Conservation (phyloP, 345 rosid species). For the Geranium brycei region DNA sequence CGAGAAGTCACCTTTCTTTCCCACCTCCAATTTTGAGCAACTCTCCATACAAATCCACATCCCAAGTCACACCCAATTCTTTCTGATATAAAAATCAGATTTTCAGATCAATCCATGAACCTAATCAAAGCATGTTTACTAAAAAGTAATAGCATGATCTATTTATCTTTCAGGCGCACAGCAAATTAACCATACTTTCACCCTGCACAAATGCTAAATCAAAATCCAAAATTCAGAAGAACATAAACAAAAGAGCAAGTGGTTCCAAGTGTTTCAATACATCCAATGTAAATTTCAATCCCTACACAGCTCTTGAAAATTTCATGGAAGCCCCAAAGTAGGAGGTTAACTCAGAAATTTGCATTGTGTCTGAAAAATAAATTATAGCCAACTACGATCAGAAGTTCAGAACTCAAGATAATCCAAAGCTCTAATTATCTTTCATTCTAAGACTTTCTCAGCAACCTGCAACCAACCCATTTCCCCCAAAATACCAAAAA, state of each 20-base stretch:
- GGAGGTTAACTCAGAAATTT: not conserved
- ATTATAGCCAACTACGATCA: too few species aligned
- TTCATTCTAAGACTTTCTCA: not conserved
- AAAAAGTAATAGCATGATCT: not conserved
- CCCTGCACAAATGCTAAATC: not conserved
- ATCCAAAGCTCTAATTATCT: not conserved
- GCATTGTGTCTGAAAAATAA: too few species aligned
- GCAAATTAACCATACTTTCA: not conserved
- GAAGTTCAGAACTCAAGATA: not conserved
- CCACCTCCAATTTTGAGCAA: constrained; percentile 94
- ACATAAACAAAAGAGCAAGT: not conserved
- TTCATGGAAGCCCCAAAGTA: too few species aligned
- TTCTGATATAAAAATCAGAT: constrained; percentile 25
- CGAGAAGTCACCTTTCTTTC: constrained; percentile 54
- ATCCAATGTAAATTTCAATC: too few species aligned
- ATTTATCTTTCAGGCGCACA: not conserved
- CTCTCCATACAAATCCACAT: constrained; percentile 82
- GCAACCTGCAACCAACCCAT: not conserved
- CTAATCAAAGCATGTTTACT: not conserved
- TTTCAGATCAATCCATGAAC: not conserved
- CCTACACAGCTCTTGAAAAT: too few species aligned
- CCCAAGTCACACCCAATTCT: constrained; percentile 82
- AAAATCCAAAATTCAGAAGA: not conserved
- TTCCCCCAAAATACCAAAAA: not conserved
- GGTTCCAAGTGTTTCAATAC: not conserved